These are phyloP conservation scores for Tricholoma matsutake DNA, from an alignment of 768 basidiomycete genomes.

Conservation along the genomic window DNA sequence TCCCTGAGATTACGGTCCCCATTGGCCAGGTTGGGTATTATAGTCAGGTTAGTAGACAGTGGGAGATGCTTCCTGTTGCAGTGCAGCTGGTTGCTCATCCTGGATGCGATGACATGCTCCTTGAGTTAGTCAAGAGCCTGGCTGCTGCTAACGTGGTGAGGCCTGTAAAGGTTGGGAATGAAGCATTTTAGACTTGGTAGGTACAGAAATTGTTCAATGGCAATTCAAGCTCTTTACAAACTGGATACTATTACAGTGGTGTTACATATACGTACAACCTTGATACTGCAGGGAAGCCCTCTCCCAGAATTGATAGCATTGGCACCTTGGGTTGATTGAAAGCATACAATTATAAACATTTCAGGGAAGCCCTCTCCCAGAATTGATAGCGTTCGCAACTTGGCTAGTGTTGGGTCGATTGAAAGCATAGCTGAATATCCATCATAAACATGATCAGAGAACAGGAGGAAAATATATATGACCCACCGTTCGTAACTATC, in stretches of 20 bases:
- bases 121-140: constrained; percentile 29
- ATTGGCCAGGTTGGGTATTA: constrained; percentile 35
- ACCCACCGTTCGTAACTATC: constrained; percentile 67
- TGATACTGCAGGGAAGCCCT: too few species aligned
- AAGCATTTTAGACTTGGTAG: constrained; percentile 11
- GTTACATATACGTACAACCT: too few species aligned
- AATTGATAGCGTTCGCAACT: constrained; percentile 72
- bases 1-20: constrained; percentile 36
- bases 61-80: constrained; percentile 35
- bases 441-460: not conserved
- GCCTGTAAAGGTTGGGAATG: constrained; percentile 23
- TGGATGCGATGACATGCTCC: constrained; percentile 35
- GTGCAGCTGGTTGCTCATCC: constrained; percentile 32
- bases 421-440: constrained; percentile 57
- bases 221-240: too few species aligned
- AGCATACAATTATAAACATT: too few species aligned
- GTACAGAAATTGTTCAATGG: not conserved
- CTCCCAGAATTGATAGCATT: not conserved
- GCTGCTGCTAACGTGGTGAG: constrained; percentile 23
- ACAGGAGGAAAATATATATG: not conserved
- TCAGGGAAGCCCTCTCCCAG: constrained; percentile 62
- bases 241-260: too few species aligned
- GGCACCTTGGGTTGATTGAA: too few species aligned
- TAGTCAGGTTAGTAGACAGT: constrained; percentile 29
- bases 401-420: constrained; percentile 77